Evolutionary conservation across 176 grass and related monocot genomes (phyloP).

Genomic region (Hsuehochloa calcarea): DNA sequence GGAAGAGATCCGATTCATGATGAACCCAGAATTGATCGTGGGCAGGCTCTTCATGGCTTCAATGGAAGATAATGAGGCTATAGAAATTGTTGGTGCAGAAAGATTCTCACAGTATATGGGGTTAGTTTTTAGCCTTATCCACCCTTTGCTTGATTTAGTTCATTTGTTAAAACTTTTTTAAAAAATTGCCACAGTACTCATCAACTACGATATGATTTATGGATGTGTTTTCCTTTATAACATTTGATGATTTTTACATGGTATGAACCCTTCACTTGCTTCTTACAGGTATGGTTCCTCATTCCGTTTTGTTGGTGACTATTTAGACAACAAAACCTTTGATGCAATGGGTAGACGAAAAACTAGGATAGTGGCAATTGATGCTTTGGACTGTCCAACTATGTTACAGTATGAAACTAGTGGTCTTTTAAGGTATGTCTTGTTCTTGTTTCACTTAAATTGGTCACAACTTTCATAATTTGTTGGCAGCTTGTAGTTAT

Average conservation of each 20-base stretch:
- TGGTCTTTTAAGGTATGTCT: constrained; percentile 65
- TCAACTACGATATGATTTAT: background rate
- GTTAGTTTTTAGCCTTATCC: constrained; percentile 47
- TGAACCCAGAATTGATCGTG: constrained; percentile 71
- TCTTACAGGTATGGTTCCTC: constrained; percentile 69
- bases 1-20: constrained; percentile 92
- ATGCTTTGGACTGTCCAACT: constrained; percentile 70
- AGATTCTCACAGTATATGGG: constrained; percentile 76
- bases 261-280: background rate
- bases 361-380: constrained; percentile 84
- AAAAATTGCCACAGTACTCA: background rate
- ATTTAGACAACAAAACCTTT: constrained; percentile 69
- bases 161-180: background rate
- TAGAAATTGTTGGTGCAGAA: constrained; percentile 87
- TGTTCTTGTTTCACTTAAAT: constrained; percentile 2
- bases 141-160: constrained; percentile 24
- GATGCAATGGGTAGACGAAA: constrained; percentile 64
- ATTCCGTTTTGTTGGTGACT: constrained; percentile 75
- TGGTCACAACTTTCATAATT: background rate
- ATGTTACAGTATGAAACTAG: constrained; percentile 63
- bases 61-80: constrained; percentile 85
- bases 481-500: background rate
- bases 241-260: background rate
- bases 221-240: background rate
- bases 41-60: constrained; percentile 77